These are phyloP conservation scores for Fagopyrum homotropicum DNA, from an alignment of 148 eudicot species.

Conservation along the genomic window DNA sequence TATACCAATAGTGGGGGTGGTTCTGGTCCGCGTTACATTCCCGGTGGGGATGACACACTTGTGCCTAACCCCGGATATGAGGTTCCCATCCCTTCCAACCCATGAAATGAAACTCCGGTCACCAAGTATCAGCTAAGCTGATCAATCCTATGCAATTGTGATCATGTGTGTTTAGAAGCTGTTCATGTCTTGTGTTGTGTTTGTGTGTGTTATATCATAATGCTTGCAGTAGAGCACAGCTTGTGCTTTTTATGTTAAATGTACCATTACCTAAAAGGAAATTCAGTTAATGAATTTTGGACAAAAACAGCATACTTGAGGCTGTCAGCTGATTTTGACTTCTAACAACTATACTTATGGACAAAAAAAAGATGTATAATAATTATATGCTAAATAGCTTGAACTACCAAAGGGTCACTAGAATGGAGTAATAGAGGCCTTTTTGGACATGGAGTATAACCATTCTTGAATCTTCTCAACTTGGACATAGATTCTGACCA, in stretches of 20 bases:
- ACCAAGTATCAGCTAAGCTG: not conserved
- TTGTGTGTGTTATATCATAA: not conserved
- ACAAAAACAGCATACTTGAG: not conserved
- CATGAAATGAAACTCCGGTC: not conserved
- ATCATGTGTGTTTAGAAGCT: not conserved
- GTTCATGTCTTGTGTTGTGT: not conserved
- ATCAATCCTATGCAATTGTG: not conserved
- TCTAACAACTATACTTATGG: not conserved
- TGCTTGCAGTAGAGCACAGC: not conserved
- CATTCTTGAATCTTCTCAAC: not conserved
- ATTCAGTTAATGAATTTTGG: not conserved
- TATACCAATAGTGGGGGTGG: slow-evolving; percentile 12
- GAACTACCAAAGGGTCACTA: too few species aligned
- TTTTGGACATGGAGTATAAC: too few species aligned
- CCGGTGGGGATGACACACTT: slow-evolving; percentile 28
- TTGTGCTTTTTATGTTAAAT: not conserved
- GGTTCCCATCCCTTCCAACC: slow-evolving; percentile 16
- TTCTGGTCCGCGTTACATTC: slow-evolving; percentile 14
- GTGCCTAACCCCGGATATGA: slow-evolving; percentile 35
- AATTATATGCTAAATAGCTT: not conserved
- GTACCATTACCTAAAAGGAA: not conserved
- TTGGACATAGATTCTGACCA: not conserved
- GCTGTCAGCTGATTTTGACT: not conserved
- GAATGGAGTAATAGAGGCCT: too few species aligned
- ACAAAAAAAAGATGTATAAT: not conserved